phyloP scores from a whole-genome alignment of 1,284 basidiomycete species.

The Trichosporon sp. region DNA sequence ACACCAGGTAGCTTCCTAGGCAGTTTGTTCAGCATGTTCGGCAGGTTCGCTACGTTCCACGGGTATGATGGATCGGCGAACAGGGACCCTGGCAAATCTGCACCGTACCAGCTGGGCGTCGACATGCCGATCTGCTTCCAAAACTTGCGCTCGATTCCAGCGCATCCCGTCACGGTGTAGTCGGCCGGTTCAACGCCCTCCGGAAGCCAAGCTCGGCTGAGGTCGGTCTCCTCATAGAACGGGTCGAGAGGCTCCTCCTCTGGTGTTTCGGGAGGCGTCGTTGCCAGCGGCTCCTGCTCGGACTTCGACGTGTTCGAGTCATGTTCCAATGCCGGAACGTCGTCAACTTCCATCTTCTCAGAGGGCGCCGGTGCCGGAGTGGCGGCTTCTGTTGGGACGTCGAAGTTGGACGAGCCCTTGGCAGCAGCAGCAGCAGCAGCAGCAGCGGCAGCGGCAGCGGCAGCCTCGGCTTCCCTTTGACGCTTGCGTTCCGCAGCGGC shows the following conservation, averaged over 20 bases:
- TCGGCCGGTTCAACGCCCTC: slow-evolving; percentile 68
- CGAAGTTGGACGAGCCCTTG: slow-evolving; percentile 23
- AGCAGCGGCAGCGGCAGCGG: slow-evolving; percentile 18
- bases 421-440: slow-evolving; percentile 28
- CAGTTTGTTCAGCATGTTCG: slow-evolving; percentile 76
- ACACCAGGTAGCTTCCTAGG: slow-evolving; percentile 81
- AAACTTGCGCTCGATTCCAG: slow-evolving; percentile 82
- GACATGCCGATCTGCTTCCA: slow-evolving; percentile 80
- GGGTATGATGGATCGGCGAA: slow-evolving; percentile 76
- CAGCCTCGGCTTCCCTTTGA: slow-evolving; percentile 25
- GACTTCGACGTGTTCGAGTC: slow-evolving; percentile 44
- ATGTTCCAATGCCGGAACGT: slow-evolving; percentile 41
- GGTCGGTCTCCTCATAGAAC: slow-evolving; percentile 72
- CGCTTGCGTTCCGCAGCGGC: slow-evolving; percentile 44
- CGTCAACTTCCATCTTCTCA: slow-evolving; percentile 18
- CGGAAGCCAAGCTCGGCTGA: slow-evolving; percentile 75
- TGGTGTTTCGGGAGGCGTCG: slow-evolving; percentile 35
- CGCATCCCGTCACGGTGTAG: slow-evolving; percentile 83
- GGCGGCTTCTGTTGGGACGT: not conserved
- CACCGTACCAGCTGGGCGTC: slow-evolving; percentile 91
- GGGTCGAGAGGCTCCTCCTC: slow-evolving; percentile 30
- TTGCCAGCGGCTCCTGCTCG: slow-evolving; percentile 40
- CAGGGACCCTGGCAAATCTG: slow-evolving; percentile 81
- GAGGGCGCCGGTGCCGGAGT: not conserved
- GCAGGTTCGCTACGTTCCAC: slow-evolving; percentile 93